These are phyloP conservation scores for Phaeoacremonium minimum DNA, from an alignment of 2,329 filamentous ascomycete genomes.

Conservation along the genomic window DNA sequence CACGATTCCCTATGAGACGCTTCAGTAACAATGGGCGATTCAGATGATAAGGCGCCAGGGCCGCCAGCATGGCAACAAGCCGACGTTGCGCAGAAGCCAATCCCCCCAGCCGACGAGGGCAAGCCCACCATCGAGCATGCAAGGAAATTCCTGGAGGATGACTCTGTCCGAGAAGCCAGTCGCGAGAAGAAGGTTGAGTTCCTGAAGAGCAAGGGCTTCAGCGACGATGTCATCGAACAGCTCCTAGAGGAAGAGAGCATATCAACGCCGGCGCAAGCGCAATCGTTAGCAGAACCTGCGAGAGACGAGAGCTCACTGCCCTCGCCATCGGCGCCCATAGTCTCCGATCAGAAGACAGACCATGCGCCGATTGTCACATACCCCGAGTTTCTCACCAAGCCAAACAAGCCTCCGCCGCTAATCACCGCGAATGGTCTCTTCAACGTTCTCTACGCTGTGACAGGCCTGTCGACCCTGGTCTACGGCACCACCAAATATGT, in stretches of 20 bases:
- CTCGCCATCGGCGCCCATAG: conserved; percentile 3
- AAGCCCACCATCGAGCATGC: conserved; percentile 57
- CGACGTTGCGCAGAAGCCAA: conserved; percentile 2
- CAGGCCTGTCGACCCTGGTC: conserved; percentile 54
- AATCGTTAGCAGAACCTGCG: too few species aligned
- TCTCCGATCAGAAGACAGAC: conserved; percentile 26
- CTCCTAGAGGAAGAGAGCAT: conserved; percentile 43
- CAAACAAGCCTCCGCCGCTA: conserved; percentile 53
- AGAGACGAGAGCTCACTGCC: background rate
- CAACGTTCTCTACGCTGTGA: conserved; percentile 54
- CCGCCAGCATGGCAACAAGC: conserved; percentile 13
- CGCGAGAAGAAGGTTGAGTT: conserved; percentile 73
- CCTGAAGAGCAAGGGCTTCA: conserved; percentile 71
- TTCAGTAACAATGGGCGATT: conserved; percentile 21
- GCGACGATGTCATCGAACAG: conserved; percentile 60
- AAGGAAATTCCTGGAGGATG: conserved; percentile 70
- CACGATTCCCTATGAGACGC: too few species aligned
- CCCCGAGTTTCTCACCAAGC: conserved; percentile 62
- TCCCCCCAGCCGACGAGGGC: conserved; percentile 14
- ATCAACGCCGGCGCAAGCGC: conserved; percentile 6
- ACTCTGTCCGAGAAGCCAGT: conserved; percentile 64
- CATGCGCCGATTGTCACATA: conserved; percentile 64
- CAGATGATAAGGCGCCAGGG: conserved; percentile 7
- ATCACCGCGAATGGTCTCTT: conserved; percentile 56
- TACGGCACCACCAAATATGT: conserved; percentile 70